phyloP scores from a whole-genome alignment of 495 filamentous ascomycete genomes.

The Baudoinia panamericana region DNA sequence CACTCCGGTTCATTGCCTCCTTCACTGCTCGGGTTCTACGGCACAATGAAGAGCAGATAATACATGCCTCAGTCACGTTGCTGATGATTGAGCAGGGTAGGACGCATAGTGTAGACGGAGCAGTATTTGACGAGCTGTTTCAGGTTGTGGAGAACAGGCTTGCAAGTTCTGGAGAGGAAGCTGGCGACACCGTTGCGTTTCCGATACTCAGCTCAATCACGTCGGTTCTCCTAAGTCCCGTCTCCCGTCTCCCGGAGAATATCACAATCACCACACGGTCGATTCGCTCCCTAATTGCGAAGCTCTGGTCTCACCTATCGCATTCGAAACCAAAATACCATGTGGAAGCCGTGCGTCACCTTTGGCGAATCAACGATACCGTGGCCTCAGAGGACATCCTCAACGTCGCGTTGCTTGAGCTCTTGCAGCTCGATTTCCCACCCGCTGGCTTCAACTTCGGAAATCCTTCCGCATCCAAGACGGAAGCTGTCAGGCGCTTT shows the following conservation, averaged over 20 bases:
- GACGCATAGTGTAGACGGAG: no score
- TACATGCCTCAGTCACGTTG: no score
- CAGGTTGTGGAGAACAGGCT: no score
- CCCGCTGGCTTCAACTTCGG: not conserved
- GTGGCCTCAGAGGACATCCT: constrained; percentile 55
- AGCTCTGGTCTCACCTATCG: constrained; percentile 68
- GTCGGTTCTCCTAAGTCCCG: not conserved
- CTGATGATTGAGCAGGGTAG: no score
- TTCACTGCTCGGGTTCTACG: no score
- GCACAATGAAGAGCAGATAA: no score
- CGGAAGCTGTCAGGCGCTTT: constrained; percentile 22
- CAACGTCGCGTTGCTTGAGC: constrained; percentile 1
- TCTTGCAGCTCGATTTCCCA: constrained; percentile 2
- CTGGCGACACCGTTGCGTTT: no score
- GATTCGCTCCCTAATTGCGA: constrained; percentile 51
- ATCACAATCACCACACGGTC: constrained; percentile 29
- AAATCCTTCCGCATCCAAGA: no score
- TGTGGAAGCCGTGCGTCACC: constrained; percentile 73
- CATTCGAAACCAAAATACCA: constrained; percentile 77
- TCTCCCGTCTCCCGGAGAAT: not conserved
- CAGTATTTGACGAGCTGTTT: no score
- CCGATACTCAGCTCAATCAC: not conserved
- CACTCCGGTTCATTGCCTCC: no score
- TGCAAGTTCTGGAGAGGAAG: no score
- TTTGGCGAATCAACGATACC: constrained; percentile 75